phyloP scores from a whole-genome alignment of 257 asterid species.

The Salvia miltiorrhiza region DNA sequence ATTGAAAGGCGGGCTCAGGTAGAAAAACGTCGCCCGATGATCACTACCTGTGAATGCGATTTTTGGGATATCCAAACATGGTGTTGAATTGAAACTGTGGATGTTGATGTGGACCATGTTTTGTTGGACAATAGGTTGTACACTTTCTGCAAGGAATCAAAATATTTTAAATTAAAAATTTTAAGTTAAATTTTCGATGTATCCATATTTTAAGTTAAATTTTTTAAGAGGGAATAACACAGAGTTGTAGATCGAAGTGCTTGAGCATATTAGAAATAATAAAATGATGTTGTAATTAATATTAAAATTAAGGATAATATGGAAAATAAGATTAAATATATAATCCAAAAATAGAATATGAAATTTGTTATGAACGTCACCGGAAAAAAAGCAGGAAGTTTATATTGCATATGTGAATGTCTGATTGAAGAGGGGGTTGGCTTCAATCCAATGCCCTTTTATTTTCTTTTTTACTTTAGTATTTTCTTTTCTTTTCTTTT shows the following conservation, averaged over 20 bases:
- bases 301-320: too few relatives aligned
- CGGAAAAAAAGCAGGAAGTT: too few relatives aligned
- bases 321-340: too few relatives aligned
- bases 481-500: constrained; percentile 22
- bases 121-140: constrained; percentile 46
- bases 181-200: constrained; percentile 23
- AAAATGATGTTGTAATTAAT: too few relatives aligned
- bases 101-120: constrained; percentile 42
- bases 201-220: too few relatives aligned
- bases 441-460: constrained; percentile 17
- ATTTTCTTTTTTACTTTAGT: not conserved
- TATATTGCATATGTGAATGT: not conserved
- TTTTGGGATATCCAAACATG: constrained; percentile 14
- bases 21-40: not conserved
- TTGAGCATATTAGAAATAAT: too few relatives aligned
- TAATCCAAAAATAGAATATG: too few relatives aligned
- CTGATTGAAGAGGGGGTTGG: constrained; percentile 4
- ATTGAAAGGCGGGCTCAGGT: constrained; percentile 14
- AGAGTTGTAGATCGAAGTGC: too few relatives aligned
- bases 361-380: too few relatives aligned
- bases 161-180: not conserved
- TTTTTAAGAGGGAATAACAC: too few relatives aligned
- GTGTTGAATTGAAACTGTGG: constrained; percentile 13
- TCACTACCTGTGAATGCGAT: constrained; percentile 9
- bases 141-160: constrained; percentile 41